Evolutionary conservation across 1,139 yeast genomes (phyloP).

Genomic region (Blastobotrys illinoisensis): DNA sequence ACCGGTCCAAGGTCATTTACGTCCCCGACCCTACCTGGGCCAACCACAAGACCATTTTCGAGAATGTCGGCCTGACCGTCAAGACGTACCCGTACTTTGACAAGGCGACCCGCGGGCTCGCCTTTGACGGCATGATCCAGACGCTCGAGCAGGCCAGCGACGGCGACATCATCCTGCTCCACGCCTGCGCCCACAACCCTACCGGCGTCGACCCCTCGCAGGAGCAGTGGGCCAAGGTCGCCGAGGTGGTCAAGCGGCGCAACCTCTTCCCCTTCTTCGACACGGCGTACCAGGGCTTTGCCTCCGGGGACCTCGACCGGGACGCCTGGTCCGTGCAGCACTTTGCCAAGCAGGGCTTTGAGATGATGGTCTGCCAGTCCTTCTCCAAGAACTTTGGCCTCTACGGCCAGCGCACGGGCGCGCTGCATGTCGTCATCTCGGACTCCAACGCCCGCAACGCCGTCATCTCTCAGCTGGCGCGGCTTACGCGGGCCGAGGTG

Average conservation of each 20-base stretch:
- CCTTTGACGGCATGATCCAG: slow-evolving; percentile 41
- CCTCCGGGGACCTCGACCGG: slow-evolving; percentile 57
- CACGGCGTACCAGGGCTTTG: slow-evolving; percentile 93
- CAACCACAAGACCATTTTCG: slow-evolving; percentile 81
- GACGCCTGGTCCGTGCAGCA: slow-evolving; percentile 48
- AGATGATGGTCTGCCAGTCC: slow-evolving; percentile 75
- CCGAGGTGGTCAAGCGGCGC: slow-evolving; percentile 51
- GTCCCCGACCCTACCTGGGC: slow-evolving; percentile 95
- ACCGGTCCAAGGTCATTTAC: slow-evolving; percentile 50
- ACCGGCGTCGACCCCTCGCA: slow-evolving; percentile 85
- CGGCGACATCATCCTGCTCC: slow-evolving; percentile 59
- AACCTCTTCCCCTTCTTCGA: slow-evolving; percentile 73
- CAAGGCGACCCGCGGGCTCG: slow-evolving; percentile 54
- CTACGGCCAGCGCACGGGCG: slow-evolving; percentile 93
- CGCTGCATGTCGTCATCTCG: slow-evolving; percentile 53
- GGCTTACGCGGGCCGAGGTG: slow-evolving; percentile 76
- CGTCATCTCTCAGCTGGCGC: slow-evolving; percentile 73
- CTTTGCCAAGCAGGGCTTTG: slow-evolving; percentile 40
- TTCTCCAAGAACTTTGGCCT: slow-evolving; percentile 97
- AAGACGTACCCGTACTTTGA: slow-evolving; percentile 80
- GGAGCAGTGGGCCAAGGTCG: slow-evolving; percentile 73
- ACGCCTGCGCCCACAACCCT: slow-evolving; percentile 96
- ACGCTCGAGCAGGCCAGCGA: slow-evolving; percentile 28
- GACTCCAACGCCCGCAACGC: slow-evolving; percentile 31
- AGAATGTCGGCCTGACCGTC: slow-evolving; percentile 57